Conservation (phyloP, 768 basidiomycete species). For the Termitomyces sp. region DNA sequence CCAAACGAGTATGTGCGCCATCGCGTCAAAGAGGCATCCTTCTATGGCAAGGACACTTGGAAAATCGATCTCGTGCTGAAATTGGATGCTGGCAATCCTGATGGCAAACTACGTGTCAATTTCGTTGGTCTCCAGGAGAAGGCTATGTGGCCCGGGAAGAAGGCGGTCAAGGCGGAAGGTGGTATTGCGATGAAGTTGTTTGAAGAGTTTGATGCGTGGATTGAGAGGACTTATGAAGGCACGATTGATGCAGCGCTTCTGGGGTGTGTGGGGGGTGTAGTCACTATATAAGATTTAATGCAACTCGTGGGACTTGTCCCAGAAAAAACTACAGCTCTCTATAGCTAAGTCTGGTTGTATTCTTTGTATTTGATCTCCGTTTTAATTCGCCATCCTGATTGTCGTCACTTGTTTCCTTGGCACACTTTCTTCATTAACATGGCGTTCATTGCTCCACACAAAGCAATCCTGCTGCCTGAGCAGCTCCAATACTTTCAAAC, state of each 20-base stretch:
- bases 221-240: slow-evolving; percentile 56
- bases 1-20: slow-evolving; percentile 73
- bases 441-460: slow-evolving; percentile 49
- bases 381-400: background rate
- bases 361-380: slow-evolving; percentile 1
- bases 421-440: slow-evolving; percentile 8
- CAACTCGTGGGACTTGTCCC: too few species aligned
- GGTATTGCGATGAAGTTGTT: slow-evolving; percentile 69
- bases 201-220: slow-evolving; percentile 67
- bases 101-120: slow-evolving; percentile 48
- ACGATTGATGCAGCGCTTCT: slow-evolving; percentile 64
- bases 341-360: too few species aligned
- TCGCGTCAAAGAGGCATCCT: slow-evolving; percentile 88
- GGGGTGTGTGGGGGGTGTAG: slow-evolving; percentile 65
- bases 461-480: slow-evolving; percentile 67
- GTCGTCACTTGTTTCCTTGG: background rate
- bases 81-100: slow-evolving; percentile 25
- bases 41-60: slow-evolving; percentile 73
- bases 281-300: slow-evolving; percentile 22
- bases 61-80: slow-evolving; percentile 66
- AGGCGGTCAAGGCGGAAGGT: slow-evolving; percentile 39
- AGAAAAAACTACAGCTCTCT: too few species aligned
- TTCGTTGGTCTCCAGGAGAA: slow-evolving; percentile 81
- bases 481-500: slow-evolving; percentile 81
- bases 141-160: slow-evolving; percentile 80